Conservation (phyloP, 495 filamentous ascomycete genomes). For the Platismatia glauca region DNA sequence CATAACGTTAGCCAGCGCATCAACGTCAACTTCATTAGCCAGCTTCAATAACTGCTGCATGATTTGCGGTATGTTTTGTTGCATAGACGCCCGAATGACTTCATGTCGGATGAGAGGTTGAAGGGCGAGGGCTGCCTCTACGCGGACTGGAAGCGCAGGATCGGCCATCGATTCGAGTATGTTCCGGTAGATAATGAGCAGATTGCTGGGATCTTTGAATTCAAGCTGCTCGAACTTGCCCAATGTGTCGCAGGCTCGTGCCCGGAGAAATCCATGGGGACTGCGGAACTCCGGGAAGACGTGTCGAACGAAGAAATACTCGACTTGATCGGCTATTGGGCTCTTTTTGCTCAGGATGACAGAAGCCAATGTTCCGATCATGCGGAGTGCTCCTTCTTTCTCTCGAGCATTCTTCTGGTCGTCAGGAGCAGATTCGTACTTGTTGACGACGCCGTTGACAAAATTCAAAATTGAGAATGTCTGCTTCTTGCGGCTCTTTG, state of each 20-base stretch:
- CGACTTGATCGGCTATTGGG: conserved; percentile 94
- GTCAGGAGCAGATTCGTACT: conserved; percentile 73
- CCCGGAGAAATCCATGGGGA: conserved; percentile 84
- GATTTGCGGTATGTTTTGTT: conserved; percentile 96
- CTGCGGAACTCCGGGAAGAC: conserved; percentile 97
- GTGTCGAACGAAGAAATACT: conserved; percentile 96
- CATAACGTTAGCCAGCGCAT: conserved; percentile 97
- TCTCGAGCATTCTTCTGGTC: conserved; percentile 83
- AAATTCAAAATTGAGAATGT: conserved; percentile 90
- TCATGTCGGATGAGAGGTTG: conserved; percentile 95
- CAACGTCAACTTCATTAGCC: conserved; percentile 91
- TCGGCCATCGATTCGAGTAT: conserved; percentile 97
- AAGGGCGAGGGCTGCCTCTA: conserved; percentile 87
- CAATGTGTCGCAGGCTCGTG: conserved; percentile 89
- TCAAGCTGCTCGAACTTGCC: conserved; percentile 96
- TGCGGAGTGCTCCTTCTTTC: conserved; percentile 91
- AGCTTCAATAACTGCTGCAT: conserved; percentile 98
- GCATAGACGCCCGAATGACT: conserved; percentile 86
- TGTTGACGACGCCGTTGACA: conserved; percentile 86
- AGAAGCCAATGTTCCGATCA: conserved; percentile 91
- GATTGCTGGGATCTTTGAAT: conserved; percentile 90
- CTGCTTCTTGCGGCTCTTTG: conserved; percentile 90
- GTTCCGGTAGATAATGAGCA: conserved; percentile 90
- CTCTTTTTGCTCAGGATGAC: conserved; percentile 97
- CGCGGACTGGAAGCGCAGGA: conserved; percentile 77